Evolutionary conservation across 495 filamentous ascomycete genomes (phyloP), one percentile per base, ranked within the genome.

Genomic region (Trichocladium uniseriatum): DNA sequence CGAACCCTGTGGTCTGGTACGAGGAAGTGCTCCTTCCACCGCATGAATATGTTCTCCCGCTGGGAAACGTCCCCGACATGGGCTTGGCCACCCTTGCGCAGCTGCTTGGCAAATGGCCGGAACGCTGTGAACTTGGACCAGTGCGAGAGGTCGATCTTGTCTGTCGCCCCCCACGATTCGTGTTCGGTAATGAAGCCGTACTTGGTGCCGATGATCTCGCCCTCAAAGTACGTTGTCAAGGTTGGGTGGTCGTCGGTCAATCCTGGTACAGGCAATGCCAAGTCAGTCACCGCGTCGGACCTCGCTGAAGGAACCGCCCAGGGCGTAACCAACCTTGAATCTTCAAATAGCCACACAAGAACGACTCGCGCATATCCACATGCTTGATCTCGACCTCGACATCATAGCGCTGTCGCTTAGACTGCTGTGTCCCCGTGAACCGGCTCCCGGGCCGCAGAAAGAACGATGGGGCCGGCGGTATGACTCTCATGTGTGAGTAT

Each of bases 21-120:
- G 7, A 99, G 76, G 62, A 99, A 99, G 56, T 94, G 87, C 66
- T 99, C 94, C 64, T 99, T 99, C 94, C 94, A 99, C 42, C 94
- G 80, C 94, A 99, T 99, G 64, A 97, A 99, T 16, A 99, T 82
- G 62, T 96, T 83, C 56, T 96, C 90, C 46, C 81, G 76, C 62
- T 94, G 84, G 18, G 78, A 81, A 55, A 88, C 80, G 59, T 91
- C 83, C n/a, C 79, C 76, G 45, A 79, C 74, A 19, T 61, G 39
- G 24, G 70, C 62, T 42, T 68, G 64, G 20, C 69, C 69, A 28
- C 70, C 64, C 56, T 83, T 82, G 53, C 83, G 86, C 13, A 86
- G 83, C 43, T 72, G 66, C 56, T 86, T 85, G 59, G 81, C 81
- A 38, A 89, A 77, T 6, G 87, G 88, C 46, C 82, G 78, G 77